These are phyloP conservation scores for Triticum urartu DNA, from an alignment of 176 grass and related monocot species.

Conservation along the genomic window DNA sequence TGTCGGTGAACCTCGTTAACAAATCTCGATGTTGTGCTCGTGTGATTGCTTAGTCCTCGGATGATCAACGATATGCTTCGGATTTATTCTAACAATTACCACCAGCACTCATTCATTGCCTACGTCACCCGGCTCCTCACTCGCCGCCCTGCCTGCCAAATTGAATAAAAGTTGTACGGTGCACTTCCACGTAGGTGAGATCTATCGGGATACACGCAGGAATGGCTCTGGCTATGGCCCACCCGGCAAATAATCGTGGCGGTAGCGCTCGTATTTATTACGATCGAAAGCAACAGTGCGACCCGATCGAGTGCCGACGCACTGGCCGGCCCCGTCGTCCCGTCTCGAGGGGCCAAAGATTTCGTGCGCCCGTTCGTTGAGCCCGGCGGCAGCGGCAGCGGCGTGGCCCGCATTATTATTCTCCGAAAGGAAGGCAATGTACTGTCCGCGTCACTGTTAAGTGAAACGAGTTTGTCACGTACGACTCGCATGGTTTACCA, in stretches of 20 bases:
- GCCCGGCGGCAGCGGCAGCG: not conserved
- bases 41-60: no score
- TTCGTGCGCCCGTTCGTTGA: not conserved
- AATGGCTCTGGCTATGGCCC: not conserved
- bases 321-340: not conserved
- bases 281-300: not conserved
- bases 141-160: not conserved
- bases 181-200: not conserved
- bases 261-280: not conserved
- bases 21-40: no score
- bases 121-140: not conserved
- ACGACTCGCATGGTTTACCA: constrained; percentile 22
- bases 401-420: not conserved
- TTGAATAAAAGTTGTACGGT: not conserved
- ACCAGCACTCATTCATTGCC: not conserved
- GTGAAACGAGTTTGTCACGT: constrained; percentile 15
- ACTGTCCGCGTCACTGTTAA: not conserved
- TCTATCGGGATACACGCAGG: not conserved
- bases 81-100: no score
- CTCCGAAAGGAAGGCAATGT: not conserved
- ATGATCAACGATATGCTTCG: no score
- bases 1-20: no score
- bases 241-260: not conserved
- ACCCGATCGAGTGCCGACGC: not conserved
- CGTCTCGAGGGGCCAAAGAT: not conserved